Conservation (phyloP, 2,329 filamentous ascomycete species). For the Cytospora leucostoma region DNA sequence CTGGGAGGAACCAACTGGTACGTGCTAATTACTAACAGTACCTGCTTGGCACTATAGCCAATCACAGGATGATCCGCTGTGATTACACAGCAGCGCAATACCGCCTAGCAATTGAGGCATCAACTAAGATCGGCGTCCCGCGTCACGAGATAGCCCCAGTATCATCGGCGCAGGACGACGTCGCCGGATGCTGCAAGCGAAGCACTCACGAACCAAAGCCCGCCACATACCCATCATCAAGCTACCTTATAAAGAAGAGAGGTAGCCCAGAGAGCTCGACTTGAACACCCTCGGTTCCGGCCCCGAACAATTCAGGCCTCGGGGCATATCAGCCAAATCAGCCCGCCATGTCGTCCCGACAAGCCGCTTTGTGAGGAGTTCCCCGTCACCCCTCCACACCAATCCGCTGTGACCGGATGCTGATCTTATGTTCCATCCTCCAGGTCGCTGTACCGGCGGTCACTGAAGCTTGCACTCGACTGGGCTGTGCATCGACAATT, state of each 20-base stretch:
- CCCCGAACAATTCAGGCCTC: background rate
- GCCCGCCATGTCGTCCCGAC: constrained; percentile 47
- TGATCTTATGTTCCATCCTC: constrained; percentile 26
- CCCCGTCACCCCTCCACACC: constrained; percentile 12
- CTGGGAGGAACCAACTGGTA: background rate
- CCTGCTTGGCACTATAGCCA: background rate
- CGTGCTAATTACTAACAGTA: background rate
- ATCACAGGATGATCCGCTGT: constrained; percentile 25
- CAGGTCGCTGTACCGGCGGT: constrained; percentile 84
- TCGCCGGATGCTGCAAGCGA: background rate
- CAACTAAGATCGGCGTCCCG: constrained; percentile 9
- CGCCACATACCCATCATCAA: background rate
- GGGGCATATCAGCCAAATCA: constrained; percentile 2
- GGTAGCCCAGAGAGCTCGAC: background rate
- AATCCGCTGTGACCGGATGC: constrained; percentile 13
- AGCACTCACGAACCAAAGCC: background rate
- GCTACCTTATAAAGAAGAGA: background rate
- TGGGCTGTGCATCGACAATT: constrained; percentile 92
- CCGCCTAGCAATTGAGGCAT: constrained; percentile 27
- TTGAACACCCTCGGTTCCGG: background rate
- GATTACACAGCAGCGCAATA: constrained; percentile 16
- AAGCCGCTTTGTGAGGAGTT: constrained; percentile 52
- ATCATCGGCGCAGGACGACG: background rate
- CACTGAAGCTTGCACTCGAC: constrained; percentile 89
- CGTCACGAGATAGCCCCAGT: constrained; percentile 1